Evolutionary conservation across 1,284 basidiomycete genomes (phyloP), one percentile per base, ranked within the genome.

Genomic region (Mycosarcoma mackinlayi): DNA sequence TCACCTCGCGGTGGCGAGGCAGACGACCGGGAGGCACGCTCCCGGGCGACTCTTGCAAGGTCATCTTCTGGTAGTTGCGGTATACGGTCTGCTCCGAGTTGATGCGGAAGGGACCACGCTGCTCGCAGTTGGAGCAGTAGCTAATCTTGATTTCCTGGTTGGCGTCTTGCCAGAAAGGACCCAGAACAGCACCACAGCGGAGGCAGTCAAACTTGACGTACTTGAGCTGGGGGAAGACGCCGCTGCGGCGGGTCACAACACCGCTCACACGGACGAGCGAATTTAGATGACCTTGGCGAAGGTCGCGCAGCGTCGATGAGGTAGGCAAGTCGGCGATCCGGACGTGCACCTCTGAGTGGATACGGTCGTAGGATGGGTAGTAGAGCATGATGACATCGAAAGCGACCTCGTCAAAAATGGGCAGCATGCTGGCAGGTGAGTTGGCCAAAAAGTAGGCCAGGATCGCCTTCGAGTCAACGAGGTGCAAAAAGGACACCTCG

Each of bases 61-160:
- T 98, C 92, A 98, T 92, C 84, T 93, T 97, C 83, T 99, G 96
- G 83, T 96, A 98, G 84, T 98, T 99, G 58, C 96, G 88, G 84
- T 98, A 99, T 4, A 99, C 90, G 0, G 96, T 99, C 92, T 98
- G 93, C 82, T 98, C 94, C 31, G 94, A 95, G 83, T 98, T 99
- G 81, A 99, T 91, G 1, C 89, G 87, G 85, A 98, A 99, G 2
- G 95, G 96, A 0, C 96, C 96, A 78, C 92, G 92, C 70, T 90
- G 88, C 83, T 94, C 91, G 83, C 96, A 99, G 76, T 92, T 92
- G 0, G 91, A 90, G 82, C 96, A 99, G 72, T 76, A 81, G 64
- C 84, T 92, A 82, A 98, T 91, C 84, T 89, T 93, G 73, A 98
- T 90, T 84, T 98, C 96, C 84, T 90, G 91, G 45, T 90, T 91